Evolutionary conservation across 306 rosid genomes (phyloP).

Genomic region (Dalbergia cultrata): DNA sequence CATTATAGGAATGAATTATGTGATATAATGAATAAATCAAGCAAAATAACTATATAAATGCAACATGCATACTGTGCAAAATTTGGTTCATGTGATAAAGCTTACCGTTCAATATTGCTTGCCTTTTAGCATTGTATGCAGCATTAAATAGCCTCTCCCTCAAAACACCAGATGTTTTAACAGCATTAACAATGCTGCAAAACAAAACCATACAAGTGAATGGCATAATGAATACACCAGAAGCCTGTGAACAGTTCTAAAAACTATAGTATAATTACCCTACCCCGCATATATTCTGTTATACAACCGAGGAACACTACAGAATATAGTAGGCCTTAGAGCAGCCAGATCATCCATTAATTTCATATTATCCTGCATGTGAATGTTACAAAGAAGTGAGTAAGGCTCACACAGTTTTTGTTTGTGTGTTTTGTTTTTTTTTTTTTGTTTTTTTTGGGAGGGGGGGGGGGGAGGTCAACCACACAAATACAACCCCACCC

Average conservation of each 20-base stretch:
- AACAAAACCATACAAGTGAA: conserved; percentile 44
- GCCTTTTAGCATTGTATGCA: conserved; percentile 94
- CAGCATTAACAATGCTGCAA: conserved; percentile 83
- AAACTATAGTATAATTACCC: conserved; percentile 25
- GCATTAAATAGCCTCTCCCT: conserved; percentile 89
- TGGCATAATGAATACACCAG: conserved; percentile 40
- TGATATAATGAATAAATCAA: conserved; percentile 24
- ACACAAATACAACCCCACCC: too few species aligned
- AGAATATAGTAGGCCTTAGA: conserved; percentile 91
- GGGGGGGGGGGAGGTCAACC: conserved; percentile 2
- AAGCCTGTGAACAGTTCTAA: conserved; percentile 34
- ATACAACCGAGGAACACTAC: conserved; percentile 97
- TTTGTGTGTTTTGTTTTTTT: too few species aligned
- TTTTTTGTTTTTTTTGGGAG: too few species aligned
- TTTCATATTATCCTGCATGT: conserved; percentile 91
- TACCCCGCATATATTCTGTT: conserved; percentile 99
- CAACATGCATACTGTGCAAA: conserved; percentile 12
- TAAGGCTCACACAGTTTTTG: conserved; percentile 38
- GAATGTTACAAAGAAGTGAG: conserved; percentile 41
- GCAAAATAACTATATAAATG: conserved; percentile 15
- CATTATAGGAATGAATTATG: neutral
- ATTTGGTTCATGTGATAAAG: conserved; percentile 23
- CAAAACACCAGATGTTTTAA: conserved; percentile 88
- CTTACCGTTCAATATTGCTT: conserved; percentile 87
- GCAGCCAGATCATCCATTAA: conserved; percentile 90